Base-by-base conservation (phyloP, 257 asterid genomes). In the Henckelia pumila region DNA sequence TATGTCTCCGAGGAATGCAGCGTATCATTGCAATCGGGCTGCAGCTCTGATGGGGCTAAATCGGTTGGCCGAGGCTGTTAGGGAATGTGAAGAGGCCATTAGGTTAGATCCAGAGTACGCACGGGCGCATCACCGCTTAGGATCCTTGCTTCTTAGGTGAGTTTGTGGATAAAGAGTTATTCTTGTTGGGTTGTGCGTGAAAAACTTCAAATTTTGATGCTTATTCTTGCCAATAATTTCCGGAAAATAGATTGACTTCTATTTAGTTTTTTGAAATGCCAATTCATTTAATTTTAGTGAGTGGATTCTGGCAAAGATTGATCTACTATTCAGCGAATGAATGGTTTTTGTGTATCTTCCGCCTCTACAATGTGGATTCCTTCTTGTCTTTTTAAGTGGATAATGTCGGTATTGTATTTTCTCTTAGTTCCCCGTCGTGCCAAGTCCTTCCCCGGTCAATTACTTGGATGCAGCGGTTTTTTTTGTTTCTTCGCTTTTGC, bases 71-170 rank as follows among this genome's bases (percentile, higher is more conserved):
- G 95, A 90, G 67, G 97, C 98, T 4, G 82, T 81, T 61, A 76
- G 74, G 77, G 99, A 90, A 72, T 93, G 92, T 61, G 96, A 85
- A 64, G 96, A 86, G 81, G 97, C 99, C 13, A 80, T 93, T 75
- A 77, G 80, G 78, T 77, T 90, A 89, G 95, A 93, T 85, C 99
- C 96, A 8, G 79, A 84, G 19, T 93, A 93, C 61, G 84, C 76
- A 22, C 78, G 85, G 77, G 99, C 97, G 5, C 97, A 90, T 78
- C 95, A 84, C 61, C 96, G 99, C 0, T 79, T 93, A 71, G 99
- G 95, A 73, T 83, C 91, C 67, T 70, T 93, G 75, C 78, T 86
- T 75, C 79, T 88, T 73, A 85, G 97, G 98, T 93, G 84, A 86
- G 86, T 82, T 61, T 40, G 29, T 70, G 60, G 9, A 47, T 44